Conservation (phyloP, 305 asterid species). For the Fraxinus platypoda region DNA sequence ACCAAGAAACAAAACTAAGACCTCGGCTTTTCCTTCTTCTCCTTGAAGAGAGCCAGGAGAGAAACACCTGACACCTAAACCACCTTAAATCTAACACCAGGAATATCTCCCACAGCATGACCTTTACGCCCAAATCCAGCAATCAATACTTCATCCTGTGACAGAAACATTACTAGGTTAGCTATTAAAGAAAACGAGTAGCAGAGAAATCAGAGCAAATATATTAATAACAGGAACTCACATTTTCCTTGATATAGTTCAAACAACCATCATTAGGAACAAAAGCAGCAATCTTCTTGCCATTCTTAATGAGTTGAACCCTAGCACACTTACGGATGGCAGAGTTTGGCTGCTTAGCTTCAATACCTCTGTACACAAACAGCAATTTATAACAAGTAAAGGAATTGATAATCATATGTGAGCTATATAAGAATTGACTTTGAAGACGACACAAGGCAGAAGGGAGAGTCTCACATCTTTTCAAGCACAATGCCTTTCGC, state of each 20-base stretch:
- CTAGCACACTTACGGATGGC: slow-evolving; percentile 68
- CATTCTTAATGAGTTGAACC: slow-evolving; percentile 60
- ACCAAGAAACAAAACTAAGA: slow-evolving; percentile 29
- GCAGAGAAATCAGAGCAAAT: neutral
- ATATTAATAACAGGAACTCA: slow-evolving; percentile 19
- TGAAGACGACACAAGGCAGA: neutral
- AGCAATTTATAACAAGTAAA: neutral
- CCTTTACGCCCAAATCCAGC: slow-evolving; percentile 85
- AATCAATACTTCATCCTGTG: slow-evolving; percentile 72
- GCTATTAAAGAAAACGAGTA: too few species aligned
- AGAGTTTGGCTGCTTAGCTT: slow-evolving; percentile 71
- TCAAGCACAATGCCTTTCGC: slow-evolving; percentile 80
- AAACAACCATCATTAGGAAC: slow-evolving; percentile 67
- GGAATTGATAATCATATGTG: too few species aligned
- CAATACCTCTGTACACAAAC: slow-evolving; percentile 47
- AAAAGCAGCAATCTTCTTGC: slow-evolving; percentile 65
- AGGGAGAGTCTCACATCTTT: slow-evolving; percentile 45
- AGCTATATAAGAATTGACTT: neutral
- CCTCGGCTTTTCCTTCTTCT: slow-evolving; percentile 69
- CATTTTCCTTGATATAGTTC: slow-evolving; percentile 62
- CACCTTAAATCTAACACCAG: slow-evolving; percentile 72
- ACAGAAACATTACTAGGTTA: neutral
- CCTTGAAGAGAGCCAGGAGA: slow-evolving; percentile 64
- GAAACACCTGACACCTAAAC: slow-evolving; percentile 76
- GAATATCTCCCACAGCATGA: slow-evolving; percentile 80